Conservation (phyloP, 768 basidiomycete genomes). For the Dioszegia hungarica region DNA sequence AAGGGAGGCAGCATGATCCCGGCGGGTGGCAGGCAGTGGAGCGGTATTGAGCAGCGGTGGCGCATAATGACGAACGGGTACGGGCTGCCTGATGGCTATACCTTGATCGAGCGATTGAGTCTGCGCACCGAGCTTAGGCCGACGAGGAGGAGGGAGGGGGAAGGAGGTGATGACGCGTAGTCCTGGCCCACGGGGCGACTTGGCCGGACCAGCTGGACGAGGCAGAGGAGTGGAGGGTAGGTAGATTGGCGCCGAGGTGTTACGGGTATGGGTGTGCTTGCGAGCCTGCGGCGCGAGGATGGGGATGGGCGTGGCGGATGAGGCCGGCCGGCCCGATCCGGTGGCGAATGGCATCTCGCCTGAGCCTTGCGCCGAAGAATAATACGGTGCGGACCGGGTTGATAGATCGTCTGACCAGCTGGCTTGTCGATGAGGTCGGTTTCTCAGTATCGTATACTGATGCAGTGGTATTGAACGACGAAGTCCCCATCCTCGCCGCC, state of each 20-base stretch:
- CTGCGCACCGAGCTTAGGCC: no score
- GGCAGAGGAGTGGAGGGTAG: neutral
- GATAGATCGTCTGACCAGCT: no score
- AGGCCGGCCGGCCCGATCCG: no score
- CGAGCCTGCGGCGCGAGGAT: no score
- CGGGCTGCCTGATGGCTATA: neutral
- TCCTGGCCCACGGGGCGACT: neutral
- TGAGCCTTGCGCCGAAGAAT: no score
- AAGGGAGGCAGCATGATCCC: no score
- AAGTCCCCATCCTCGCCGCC: neutral
- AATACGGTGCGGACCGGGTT: no score
- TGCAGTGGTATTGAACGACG: neutral
- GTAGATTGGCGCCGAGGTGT: neutral
- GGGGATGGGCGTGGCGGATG: no score
- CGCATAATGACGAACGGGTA: neutral
- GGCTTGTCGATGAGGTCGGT: no score
- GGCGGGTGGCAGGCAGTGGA: neutral
- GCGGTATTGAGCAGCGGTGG: neutral
- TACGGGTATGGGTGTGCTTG: neutral
- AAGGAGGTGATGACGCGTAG: conserved; percentile 15
- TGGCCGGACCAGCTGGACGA: neutral
- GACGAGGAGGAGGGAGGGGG: neutral
- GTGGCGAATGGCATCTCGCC: no score
- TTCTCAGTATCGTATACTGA: no score
- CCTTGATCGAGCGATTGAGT: no score